Base-by-base conservation (phyloP, 805 yeast genomes). In the Schwanniomyces sp. region DNA sequence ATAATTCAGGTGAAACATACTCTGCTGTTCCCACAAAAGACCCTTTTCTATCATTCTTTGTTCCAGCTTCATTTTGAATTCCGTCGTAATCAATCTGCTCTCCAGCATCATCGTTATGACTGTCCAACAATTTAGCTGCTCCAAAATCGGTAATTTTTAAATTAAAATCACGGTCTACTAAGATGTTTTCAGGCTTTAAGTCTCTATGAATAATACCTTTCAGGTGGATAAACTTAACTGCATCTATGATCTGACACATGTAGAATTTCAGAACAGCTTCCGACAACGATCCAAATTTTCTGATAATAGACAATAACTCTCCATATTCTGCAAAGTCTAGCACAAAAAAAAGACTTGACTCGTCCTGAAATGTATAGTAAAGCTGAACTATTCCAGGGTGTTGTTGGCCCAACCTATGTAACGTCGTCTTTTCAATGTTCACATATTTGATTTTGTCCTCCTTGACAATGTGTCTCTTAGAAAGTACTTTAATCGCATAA, bases 11-110 rank as follows among this genome's bases (percentile, higher is more conserved):
- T 0, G 96, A 85, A 2, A 94, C 97, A 61, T 91, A 91, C 62
- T 91, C 97, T 0, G 98, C 98, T 0, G 99, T 92, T 0, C 99
- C 99, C 3, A 92, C 98, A 72, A 92, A 94, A 0, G 97, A 91
- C 18, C 73, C 76, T 47, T 65, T 65, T n/a, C 74, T 51, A 16
- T 58, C 61, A 16, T 73, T 67, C 12, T 74, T 68, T 30, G 63
- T 70, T 26, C 68, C 75, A n/a, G 60, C 64, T 12, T 25, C 40
- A 8, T 37, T 41, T 5, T 36, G 17, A 11, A 36, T 41, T 17
- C 43, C 37, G 39, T 61, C 63, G 51, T 64, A 67, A 46, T 68
- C 74, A 27, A 70, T 62, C 10, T 57, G 60, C 17, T 65, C 69
- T 25, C 56, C 61, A 7, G 55, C 54, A 14, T 62, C 63, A 34